phyloP scores from a whole-genome alignment of 1,139 yeast species.

The Diutina neorugosa region DNA sequence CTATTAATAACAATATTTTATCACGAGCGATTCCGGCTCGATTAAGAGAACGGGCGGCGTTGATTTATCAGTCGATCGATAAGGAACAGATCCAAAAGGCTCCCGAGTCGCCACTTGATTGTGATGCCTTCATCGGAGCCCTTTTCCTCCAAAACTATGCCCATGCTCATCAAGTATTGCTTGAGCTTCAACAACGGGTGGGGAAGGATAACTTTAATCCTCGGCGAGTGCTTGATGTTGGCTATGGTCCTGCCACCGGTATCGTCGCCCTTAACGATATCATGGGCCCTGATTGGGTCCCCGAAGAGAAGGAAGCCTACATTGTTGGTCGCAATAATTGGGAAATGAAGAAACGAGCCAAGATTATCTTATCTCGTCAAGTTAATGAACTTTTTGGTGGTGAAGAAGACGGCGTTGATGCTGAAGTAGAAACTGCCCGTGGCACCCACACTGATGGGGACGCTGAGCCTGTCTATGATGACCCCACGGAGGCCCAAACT shows the following conservation, averaged over 20 bases:
- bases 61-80: constrained; percentile 29
- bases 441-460: constrained; percentile 6
- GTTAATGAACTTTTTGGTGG: constrained; percentile 30
- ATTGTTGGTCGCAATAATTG: constrained; percentile 49
- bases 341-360: constrained; percentile 75
- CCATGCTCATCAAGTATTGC: constrained; percentile 51
- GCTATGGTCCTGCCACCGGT: constrained; percentile 91
- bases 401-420: no score
- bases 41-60: constrained; percentile 43
- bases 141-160: constrained; percentile 81
- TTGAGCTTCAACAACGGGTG: constrained; percentile 50
- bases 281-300: constrained; percentile 50
- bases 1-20: constrained; percentile 49
- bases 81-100: constrained; percentile 43
- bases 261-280: constrained; percentile 79
- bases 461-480: no score
- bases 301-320: constrained; percentile 58
- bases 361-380: constrained; percentile 62
- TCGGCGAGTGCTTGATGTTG: constrained; percentile 57
- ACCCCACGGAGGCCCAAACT: not conserved
- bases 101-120: constrained; percentile 44
- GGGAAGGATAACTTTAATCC: constrained; percentile 44
- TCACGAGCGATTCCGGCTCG: constrained; percentile 41
- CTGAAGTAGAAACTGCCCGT: constrained; percentile 4
- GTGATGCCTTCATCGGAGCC: constrained; percentile 75